A percentile compares a stretch with the other conserved stretches of the same genome.
Evolutionary conservation across 1,284 basidiomycete species (phyloP).

Genomic region (Abortiporus biennis): DNA sequence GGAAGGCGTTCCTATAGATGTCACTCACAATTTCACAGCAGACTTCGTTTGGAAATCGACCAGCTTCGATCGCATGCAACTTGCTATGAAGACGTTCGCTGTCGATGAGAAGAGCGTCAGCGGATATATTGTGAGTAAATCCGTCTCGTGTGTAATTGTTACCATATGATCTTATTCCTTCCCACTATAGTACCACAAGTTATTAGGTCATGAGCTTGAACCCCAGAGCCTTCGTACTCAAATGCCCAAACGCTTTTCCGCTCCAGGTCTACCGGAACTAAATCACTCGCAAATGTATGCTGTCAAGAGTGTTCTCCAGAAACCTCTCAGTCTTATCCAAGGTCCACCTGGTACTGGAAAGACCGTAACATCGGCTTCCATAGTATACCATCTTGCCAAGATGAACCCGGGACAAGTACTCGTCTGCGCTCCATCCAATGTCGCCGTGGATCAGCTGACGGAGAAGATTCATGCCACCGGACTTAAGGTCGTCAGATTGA

Average conservation of each 20-base stretch:
- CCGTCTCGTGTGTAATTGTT: constrained; percentile 1
- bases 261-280: constrained; percentile 94
- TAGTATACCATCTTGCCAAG: constrained; percentile 97
- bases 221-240: constrained; percentile 86
- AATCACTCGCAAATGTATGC: constrained; percentile 99
- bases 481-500: constrained; percentile 94
- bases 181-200: constrained; percentile 82
- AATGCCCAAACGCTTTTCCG: constrained; percentile 97
- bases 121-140: constrained; percentile 82
- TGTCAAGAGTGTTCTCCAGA: constrained; percentile 97
- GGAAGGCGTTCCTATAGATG: constrained; percentile 92
- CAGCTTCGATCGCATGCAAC: constrained; percentile 98
- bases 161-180: constrained; percentile 9
- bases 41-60: constrained; percentile 99
- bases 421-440: constrained; percentile 98
- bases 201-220: constrained; percentile 93
- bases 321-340: constrained; percentile 97
- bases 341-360: constrained; percentile 99
- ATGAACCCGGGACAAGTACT: constrained; percentile 99
- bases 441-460: constrained; percentile 97
- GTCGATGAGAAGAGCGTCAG: constrained; percentile 99
- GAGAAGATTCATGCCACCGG: constrained; percentile 98
- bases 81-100: constrained; percentile 99
- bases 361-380: constrained; percentile 99
- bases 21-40: constrained; percentile 91